Evolutionary conservation across 139 green algal genomes (phyloP), one percentile per base, ranked within the genome.

Genomic region (Chlamydomonas sphaeroides): DNA sequence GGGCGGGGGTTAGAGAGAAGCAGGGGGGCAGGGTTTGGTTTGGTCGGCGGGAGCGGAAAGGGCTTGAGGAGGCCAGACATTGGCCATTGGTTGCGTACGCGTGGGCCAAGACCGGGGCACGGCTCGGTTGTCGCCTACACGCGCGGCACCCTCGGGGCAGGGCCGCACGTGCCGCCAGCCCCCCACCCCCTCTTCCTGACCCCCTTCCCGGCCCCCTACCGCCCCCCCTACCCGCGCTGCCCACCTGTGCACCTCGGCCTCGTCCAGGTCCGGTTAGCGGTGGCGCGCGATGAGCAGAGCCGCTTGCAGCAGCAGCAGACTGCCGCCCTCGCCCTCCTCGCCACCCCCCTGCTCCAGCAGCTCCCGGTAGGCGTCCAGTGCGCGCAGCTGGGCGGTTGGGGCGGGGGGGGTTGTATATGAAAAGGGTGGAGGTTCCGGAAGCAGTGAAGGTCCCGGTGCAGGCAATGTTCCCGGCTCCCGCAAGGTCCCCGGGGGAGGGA

Each of bases 231-330:
- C 45, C 14, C 45, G 14, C 45, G 10, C 21, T 56, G 66, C n/a
- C n/a, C n/a, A n/a, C n/a, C n/a, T n/a, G n/a, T n/a, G 51, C 56
- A 80, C 57, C 57, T 59, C 33, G 26, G 15, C 20, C 39, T 68
- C 59, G 59, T 80, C 74, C 30, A 80, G 74, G 11, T 57, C 67
- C 51, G 74, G 74, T 30, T 80, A 70, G 5, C 74, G 59, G 42
- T 80, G 74, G 30, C 74, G 74, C 5, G 74, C 59, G 32, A 80
- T 80, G 5, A 80, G 74, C 39, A 80, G 59, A 15, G 74, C 74
- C 15, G 59, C 74, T 30, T 41, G 59, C 32, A 80, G 74, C 59
- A 80, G 59, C 59, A 70, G 25, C 26, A 36, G 14, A 49, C 35
- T 38, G 70, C 35, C 32, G 70, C 48, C 56, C 33, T n/a, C 36